Evolutionary conservation across 306 rosid genomes (phyloP).

Genomic region (Fragaria ananassa): DNA sequence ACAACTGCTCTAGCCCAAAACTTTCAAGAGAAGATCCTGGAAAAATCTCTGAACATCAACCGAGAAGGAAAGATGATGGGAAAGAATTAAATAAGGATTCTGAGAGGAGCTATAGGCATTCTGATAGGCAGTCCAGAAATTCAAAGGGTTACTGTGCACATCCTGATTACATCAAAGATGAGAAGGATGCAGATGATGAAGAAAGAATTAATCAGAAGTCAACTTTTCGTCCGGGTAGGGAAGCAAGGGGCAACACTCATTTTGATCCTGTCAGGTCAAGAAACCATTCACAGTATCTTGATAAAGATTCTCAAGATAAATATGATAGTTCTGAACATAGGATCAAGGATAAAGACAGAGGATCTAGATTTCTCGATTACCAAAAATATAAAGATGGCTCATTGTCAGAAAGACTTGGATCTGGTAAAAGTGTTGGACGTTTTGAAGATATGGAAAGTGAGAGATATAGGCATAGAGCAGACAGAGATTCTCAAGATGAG

Average conservation of each 20-base stretch:
- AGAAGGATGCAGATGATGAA: slow-evolving; percentile 51
- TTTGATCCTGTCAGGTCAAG: slow-evolving; percentile 48
- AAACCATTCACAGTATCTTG: slow-evolving; percentile 41
- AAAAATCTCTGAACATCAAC: slow-evolving; percentile 42
- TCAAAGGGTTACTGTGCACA: slow-evolving; percentile 61
- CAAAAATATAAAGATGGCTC: slow-evolving; percentile 53
- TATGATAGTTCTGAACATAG: slow-evolving; percentile 53
- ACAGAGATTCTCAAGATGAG: slow-evolving; percentile 55
- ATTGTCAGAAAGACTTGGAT: slow-evolving; percentile 53
- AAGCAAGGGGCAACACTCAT: slow-evolving; percentile 45
- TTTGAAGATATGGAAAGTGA: slow-evolving; percentile 56
- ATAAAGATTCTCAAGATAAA: slow-evolving; percentile 59
- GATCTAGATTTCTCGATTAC: neutral
- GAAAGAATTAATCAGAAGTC: slow-evolving; percentile 50
- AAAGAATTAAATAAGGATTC: slow-evolving; percentile 54
- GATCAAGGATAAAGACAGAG: slow-evolving; percentile 50
- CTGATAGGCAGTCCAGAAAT: slow-evolving; percentile 57
- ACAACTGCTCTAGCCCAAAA: slow-evolving; percentile 52
- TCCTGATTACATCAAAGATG: slow-evolving; percentile 42
- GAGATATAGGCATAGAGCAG: slow-evolving; percentile 48
- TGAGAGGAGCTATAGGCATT: slow-evolving; percentile 46
- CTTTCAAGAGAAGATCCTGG: slow-evolving; percentile 36
- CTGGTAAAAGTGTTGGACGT: slow-evolving; percentile 45
- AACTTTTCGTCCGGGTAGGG: slow-evolving; percentile 53
- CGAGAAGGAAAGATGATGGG: slow-evolving; percentile 50